A percentile compares a stretch with the other conserved stretches of the same genome.
These are phyloP conservation scores for Kodamaea sp. DNA, from an alignment of 1,139 yeast species.

Conservation along the genomic window DNA sequence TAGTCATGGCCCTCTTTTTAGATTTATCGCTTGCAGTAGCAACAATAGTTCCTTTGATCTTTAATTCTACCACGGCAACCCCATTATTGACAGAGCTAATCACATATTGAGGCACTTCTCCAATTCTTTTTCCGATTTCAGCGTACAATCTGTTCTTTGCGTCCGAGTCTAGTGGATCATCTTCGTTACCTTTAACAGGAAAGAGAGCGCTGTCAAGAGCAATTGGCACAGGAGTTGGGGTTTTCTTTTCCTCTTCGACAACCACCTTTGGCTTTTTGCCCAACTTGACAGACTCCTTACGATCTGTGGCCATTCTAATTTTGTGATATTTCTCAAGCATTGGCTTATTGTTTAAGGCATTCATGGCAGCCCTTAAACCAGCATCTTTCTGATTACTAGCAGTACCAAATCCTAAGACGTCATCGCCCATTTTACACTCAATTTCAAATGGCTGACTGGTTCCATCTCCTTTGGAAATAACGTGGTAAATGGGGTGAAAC, in stretches of 20 bases:
- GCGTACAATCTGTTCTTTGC: slow-evolving; percentile 49
- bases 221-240: background rate
- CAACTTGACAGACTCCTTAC: slow-evolving; percentile 38
- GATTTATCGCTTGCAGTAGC: slow-evolving; percentile 43
- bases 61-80: slow-evolving; percentile 37
- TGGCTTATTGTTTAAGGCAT: slow-evolving; percentile 59
- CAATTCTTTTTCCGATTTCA: slow-evolving; percentile 38
- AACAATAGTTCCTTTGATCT: slow-evolving; percentile 35
- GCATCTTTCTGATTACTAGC: slow-evolving; percentile 68
- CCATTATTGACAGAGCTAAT: slow-evolving; percentile 31
- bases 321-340: slow-evolving; percentile 65
- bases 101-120: slow-evolving; percentile 43
- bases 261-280: slow-evolving; percentile 9
- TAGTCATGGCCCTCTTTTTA: slow-evolving; percentile 46
- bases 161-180: slow-evolving; percentile 30
- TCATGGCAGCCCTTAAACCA: slow-evolving; percentile 70
- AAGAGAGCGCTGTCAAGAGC: slow-evolving; percentile 14
- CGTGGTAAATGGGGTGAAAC: slow-evolving; percentile 63
- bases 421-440: slow-evolving; percentile 63
- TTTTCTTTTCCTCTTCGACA: slow-evolving; percentile 7
- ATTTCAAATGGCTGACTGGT: slow-evolving; percentile 55
- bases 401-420: slow-evolving; percentile 55
- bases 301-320: slow-evolving; percentile 62
- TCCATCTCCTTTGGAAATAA: slow-evolving; percentile 33
- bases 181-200: slow-evolving; percentile 32